phyloP scores from a whole-genome alignment of 371 early-diverging fungal genomes.

The Syncephalis plumigaleata region DNA sequence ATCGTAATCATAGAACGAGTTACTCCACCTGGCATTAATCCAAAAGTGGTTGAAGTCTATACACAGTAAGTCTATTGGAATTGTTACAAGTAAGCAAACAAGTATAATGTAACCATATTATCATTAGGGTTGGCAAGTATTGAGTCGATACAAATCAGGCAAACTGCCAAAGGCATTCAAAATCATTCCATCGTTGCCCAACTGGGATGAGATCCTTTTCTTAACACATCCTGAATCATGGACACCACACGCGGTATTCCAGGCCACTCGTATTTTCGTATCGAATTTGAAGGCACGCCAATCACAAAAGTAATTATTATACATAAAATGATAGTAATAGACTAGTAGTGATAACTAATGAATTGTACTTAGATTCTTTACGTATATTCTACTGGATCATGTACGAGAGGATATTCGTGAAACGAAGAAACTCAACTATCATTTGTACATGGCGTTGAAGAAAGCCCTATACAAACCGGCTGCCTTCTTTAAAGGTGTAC shows the following conservation, averaged over 20 bases:
- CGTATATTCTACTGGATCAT: conserved; percentile 68
- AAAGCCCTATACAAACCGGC: conserved; percentile 93
- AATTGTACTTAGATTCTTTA: conserved; percentile 36
- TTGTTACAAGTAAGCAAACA: not conserved
- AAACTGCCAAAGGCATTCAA: conserved; percentile 97
- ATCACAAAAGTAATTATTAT: conserved; percentile 54
- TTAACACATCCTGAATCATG: conserved; percentile 81
- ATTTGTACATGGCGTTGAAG: conserved; percentile 88
- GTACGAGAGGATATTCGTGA: conserved; percentile 88
- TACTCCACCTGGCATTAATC: conserved; percentile 43
- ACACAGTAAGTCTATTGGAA: conserved; percentile 44
- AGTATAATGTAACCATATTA: not conserved
- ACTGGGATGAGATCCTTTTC: conserved; percentile 94
- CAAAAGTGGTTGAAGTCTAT: conserved; percentile 89
- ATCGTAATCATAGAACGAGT: conserved; percentile 13
- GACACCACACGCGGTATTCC: conserved; percentile 92
- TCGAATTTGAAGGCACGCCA: conserved; percentile 84
- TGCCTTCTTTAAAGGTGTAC: conserved; percentile 94
- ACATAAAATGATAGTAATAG: conserved; percentile 6
- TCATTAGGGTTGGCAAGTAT: conserved; percentile 61
- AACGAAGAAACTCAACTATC: conserved; percentile 89
- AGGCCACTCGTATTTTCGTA: conserved; percentile 90
- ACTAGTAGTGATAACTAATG: too few species aligned
- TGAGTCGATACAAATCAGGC: conserved; percentile 89
- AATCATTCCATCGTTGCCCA: conserved; percentile 82